A percentile compares a stretch with the other conserved stretches of the same genome.
Conservation (phyloP, 768 basidiomycete genomes). For the Coprinellus micaceus region DNA sequence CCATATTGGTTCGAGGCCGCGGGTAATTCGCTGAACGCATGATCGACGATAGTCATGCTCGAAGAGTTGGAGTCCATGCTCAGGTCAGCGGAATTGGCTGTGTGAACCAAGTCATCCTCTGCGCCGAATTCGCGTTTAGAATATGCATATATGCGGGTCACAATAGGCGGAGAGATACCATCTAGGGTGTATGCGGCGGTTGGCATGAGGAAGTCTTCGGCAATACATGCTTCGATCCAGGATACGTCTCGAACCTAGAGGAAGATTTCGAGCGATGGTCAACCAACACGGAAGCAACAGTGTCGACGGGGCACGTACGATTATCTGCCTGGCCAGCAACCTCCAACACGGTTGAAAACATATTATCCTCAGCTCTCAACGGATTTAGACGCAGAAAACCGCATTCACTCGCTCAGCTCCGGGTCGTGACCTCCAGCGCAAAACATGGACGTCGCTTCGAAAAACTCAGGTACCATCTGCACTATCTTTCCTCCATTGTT, state of each 20-base stretch:
- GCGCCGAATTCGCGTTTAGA: too few relatives aligned
- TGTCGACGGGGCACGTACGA: not conserved
- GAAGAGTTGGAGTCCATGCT: too few relatives aligned
- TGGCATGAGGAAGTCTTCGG: conserved; percentile 33
- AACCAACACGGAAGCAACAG: not conserved
- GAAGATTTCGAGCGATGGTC: not conserved
- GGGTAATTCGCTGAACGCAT: too few relatives aligned
- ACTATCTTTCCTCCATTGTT: conserved; percentile 34
- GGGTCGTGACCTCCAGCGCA: conserved; percentile 34
- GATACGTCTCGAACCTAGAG: conserved; percentile 37
- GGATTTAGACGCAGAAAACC: not conserved
- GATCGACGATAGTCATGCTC: too few relatives aligned
- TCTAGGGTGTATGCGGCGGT: conserved; percentile 36
- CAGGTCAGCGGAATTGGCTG: too few relatives aligned
- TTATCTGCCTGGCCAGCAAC: not conserved
- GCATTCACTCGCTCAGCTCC: conserved; percentile 32
- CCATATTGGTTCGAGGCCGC: too few relatives aligned
- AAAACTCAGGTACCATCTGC: conserved; percentile 31
- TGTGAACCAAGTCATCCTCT: not conserved
- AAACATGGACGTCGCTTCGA: conserved; percentile 33
- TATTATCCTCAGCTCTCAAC: not conserved
- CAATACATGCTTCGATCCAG: conserved; percentile 34
- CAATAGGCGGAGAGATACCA: conserved; percentile 19
- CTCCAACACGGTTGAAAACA: not conserved
- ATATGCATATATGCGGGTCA: not conserved